Conservation (phyloP, 257 asterid species). For the Verbascum thapsus region DNA sequence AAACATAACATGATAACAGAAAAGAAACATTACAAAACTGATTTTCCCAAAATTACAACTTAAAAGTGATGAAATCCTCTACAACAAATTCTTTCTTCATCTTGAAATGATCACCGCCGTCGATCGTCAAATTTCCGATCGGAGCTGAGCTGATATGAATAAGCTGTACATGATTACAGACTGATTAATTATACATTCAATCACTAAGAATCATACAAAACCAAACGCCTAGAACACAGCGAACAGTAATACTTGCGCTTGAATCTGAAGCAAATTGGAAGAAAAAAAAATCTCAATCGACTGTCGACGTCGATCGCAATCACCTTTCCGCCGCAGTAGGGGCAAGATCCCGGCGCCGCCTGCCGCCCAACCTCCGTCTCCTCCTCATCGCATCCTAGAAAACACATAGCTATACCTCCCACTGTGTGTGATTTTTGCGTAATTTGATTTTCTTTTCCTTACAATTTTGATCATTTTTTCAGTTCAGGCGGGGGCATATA, state of each 20-base stretch:
- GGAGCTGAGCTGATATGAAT: too few species aligned
- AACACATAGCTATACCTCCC: conserved; percentile 37
- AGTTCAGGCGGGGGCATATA: conserved; percentile 5
- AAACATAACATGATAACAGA: not conserved
- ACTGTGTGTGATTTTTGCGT: not conserved
- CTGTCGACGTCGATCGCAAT: conserved; percentile 52
- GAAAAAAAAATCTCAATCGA: conserved; percentile 43
- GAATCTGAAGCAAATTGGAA: conserved; percentile 56
- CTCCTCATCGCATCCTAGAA: conserved; percentile 47
- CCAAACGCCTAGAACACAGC: conserved; percentile 52
- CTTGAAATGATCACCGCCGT: not conserved
- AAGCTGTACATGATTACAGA: too few species aligned
- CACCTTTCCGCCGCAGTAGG: conserved; percentile 65
- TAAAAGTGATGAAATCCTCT: not conserved
- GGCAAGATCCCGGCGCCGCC: conserved; percentile 56
- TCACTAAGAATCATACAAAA: conserved; percentile 39
- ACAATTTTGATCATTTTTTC: not conserved
- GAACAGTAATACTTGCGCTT: conserved; percentile 61
- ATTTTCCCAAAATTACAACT: not conserved
- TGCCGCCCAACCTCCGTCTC: conserved; percentile 57
- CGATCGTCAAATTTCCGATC: not conserved
- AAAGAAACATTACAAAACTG: not conserved
- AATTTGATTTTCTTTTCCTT: not conserved
- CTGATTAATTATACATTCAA: too few species aligned
- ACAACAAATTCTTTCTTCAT: not conserved